Evolutionary conservation across 352 stramenopile genomes (phyloP), one percentile per base, ranked within the genome.

Genomic region (Phytophthora idaei): DNA sequence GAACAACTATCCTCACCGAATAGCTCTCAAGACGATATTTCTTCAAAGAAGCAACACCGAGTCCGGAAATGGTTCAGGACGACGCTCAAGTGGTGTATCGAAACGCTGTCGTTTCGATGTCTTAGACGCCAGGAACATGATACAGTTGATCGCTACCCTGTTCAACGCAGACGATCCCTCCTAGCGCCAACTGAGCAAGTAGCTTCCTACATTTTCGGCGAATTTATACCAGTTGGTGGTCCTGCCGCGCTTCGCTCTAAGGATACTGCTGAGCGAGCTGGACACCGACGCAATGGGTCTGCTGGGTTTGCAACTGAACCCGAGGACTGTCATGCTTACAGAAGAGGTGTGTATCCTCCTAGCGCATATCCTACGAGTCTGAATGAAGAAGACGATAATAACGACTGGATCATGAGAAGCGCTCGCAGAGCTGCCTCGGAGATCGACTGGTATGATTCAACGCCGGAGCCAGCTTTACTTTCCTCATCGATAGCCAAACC

Each of bases 41-140:
- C 5, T 47, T 27, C n/a, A 9, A 27, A 12, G 15, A 62, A 57
- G 34, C 21, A 4, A 1, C 39, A 55, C 47, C 49, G 50, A 37
- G 29, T 61, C 10, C 36, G 50, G 14, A 49, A 48, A 17, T 67
- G 49, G 49, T 37, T 67, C 25, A 67, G 41, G 32, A 9, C 9
- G n/a, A 12, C 41, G 3, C 39, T 61, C 15, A 39, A 44, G 9
- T 60, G 49, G 39, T 67, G 59, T 41, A 15, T 41, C 8, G 21
- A 53, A 12, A 27, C 28, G 7, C 31, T 67, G 8, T 67, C 59
- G 14, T 54, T 52, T 52, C 29, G 41, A 2, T 67, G 31, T 34
- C 39, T 55, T 28, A 39, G 41, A 27, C 36, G 25, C 9, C 12
- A 63, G 25, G 12, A 32, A 32, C 25, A 31, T 14, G 32, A 10